phyloP scores from a whole-genome alignment of 257 asterid species.

The Echium plantagineum region DNA sequence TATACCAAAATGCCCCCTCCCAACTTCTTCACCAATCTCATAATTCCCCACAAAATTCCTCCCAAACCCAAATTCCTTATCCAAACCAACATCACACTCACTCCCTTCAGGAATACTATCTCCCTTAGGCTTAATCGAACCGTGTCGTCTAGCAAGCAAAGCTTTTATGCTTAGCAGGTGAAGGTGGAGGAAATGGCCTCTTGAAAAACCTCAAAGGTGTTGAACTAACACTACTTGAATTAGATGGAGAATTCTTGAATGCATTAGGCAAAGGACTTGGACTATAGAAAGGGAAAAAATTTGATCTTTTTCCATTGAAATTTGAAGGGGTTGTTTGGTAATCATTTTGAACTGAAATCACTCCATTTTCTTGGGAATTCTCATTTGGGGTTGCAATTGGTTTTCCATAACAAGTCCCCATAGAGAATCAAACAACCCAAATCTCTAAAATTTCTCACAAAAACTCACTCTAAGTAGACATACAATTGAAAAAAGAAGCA shows the following conservation, averaged over 20 bases:
- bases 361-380: conserved; percentile 40
- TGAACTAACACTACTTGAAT: conserved; percentile 44
- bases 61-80: conserved; percentile 66
- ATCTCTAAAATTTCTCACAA: conserved; percentile 6
- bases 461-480: not conserved
- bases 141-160: conserved; percentile 75
- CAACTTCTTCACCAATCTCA: conserved; percentile 84
- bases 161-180: conserved; percentile 95
- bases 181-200: conserved; percentile 93
- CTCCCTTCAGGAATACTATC: conserved; percentile 91
- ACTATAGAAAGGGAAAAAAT: conserved; percentile 83
- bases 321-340: conserved; percentile 15
- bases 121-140: conserved; percentile 84
- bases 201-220: conserved; percentile 79
- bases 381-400: conserved; percentile 42
- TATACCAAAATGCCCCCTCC: conserved; percentile 87
- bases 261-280: conserved; percentile 81
- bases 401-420: conserved; percentile 97
- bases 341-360: conserved; percentile 31
- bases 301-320: conserved; percentile 56
- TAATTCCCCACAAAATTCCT: conserved; percentile 49
- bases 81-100: conserved; percentile 75
- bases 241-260: conserved; percentile 85
- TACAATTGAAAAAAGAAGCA: not conserved
- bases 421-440: conserved; percentile 34